These are phyloP conservation scores for Aphanocladium album DNA, from an alignment of 2,329 filamentous ascomycete genomes.

Conservation along the genomic window DNA sequence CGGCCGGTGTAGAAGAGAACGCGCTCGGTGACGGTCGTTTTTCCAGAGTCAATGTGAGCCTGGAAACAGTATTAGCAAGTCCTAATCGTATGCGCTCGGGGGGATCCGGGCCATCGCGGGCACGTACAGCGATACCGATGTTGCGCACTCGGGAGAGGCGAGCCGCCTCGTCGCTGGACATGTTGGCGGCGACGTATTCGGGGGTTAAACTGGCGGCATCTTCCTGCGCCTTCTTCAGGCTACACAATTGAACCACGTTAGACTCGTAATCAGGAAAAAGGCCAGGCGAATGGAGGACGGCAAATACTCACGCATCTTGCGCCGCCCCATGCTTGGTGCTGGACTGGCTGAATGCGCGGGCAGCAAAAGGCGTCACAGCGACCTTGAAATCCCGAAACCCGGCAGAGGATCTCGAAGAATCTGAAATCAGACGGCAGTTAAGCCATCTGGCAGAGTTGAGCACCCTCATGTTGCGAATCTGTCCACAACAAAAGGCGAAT, in stretches of 20 bases:
- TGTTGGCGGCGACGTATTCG: slow-evolving; percentile 67
- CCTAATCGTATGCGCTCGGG: not conserved
- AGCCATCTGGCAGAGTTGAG: slow-evolving; percentile 36
- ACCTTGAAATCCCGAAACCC: slow-evolving; percentile 24
- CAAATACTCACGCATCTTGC: slow-evolving; percentile 35
- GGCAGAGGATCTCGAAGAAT: slow-evolving; percentile 24
- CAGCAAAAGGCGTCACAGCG: slow-evolving; percentile 19
- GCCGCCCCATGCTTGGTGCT: slow-evolving; percentile 27
- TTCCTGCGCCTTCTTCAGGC: slow-evolving; percentile 50
- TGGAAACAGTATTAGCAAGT: slow-evolving; percentile 30
- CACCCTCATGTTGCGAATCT: slow-evolving; percentile 31
- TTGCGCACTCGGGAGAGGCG: slow-evolving; percentile 82
- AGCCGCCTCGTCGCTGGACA: slow-evolving; percentile 72
- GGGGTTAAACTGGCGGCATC: slow-evolving; percentile 47
- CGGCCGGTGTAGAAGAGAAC: slow-evolving; percentile 97
- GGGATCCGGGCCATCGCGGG: not conserved
- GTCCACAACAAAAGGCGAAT: slow-evolving; percentile 4
- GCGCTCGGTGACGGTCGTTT: slow-evolving; percentile 93
- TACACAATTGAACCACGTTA: slow-evolving; percentile 16
- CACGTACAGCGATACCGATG: slow-evolving; percentile 90
- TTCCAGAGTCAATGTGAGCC: slow-evolving; percentile 98
- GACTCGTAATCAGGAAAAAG: no score
- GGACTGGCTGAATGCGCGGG: slow-evolving; percentile 31
- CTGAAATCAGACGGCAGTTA: slow-evolving; percentile 32
- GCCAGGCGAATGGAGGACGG: not conserved